Conservation (phyloP, 148 eudicot genomes). For the Nyssa sinensis region DNA sequence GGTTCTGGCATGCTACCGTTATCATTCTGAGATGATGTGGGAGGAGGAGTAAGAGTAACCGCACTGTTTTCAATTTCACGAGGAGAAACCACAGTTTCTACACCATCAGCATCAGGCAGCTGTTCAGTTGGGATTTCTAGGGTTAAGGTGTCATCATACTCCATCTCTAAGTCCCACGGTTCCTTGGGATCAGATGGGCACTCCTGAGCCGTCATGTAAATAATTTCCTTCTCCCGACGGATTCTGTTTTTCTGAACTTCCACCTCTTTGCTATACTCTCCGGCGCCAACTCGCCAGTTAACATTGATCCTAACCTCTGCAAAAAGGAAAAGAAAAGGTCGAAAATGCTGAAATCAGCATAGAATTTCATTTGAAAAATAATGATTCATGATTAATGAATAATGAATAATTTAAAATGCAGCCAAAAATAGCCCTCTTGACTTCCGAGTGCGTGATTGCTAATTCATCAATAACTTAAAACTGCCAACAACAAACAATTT, state of each 20-base stretch:
- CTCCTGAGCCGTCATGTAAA: slow-evolving; percentile 55
- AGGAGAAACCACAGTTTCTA: slow-evolving; percentile 19
- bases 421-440: too few relatives aligned
- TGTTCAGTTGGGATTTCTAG: slow-evolving; percentile 74
- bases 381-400: neutral
- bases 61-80: slow-evolving; percentile 14
- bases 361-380: neutral
- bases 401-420: too few relatives aligned
- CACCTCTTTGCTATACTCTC: slow-evolving; percentile 78
- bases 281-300: slow-evolving; percentile 59
- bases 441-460: too few relatives aligned
- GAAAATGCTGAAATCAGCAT: slow-evolving; percentile 9
- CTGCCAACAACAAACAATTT: too few relatives aligned
- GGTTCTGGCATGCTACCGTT: slow-evolving; percentile 43
- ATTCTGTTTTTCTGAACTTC: slow-evolving; percentile 72
- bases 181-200: slow-evolving; percentile 71
- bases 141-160: slow-evolving; percentile 79
- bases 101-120: slow-evolving; percentile 59
- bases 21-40: slow-evolving; percentile 26
- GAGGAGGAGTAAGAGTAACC: slow-evolving; percentile 19
- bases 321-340: slow-evolving; percentile 25
- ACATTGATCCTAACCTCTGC: slow-evolving; percentile 56
- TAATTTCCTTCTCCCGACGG: slow-evolving; percentile 64
- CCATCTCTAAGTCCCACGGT: slow-evolving; percentile 95
- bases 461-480: too few relatives aligned